phyloP scores from a whole-genome alignment of 225 moss, liverwort and hornwort species.

The Lunularia cruciata region DNA sequence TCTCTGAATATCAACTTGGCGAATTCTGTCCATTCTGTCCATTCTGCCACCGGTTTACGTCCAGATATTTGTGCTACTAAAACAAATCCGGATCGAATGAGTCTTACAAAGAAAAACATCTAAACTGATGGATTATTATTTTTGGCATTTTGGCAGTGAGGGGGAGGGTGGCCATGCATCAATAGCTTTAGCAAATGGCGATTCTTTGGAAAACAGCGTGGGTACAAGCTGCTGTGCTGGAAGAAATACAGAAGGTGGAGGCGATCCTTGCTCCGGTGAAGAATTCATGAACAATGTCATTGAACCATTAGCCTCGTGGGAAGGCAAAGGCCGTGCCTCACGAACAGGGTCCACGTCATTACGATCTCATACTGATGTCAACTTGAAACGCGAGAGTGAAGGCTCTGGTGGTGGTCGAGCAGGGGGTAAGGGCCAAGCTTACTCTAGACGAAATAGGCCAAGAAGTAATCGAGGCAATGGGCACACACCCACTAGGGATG shows the following conservation, averaged over 20 bases:
- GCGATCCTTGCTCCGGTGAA: conserved; percentile 30
- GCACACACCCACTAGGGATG: conserved; percentile 46
- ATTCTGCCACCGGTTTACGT: neutral
- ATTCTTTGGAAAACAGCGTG: conserved; percentile 41
- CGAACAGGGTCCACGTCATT: conserved; percentile 26
- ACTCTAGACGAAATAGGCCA: conserved; percentile 57
- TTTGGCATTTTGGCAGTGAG: conserved; percentile 50
- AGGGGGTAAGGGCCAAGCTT: conserved; percentile 47
- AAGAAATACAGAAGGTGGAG: conserved; percentile 33
- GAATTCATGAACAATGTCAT: conserved; percentile 30
- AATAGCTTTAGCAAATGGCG: conserved; percentile 43
- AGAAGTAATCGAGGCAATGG: conserved; percentile 68
- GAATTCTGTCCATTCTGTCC: neutral
- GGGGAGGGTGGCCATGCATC: conserved; percentile 47
- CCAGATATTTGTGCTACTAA: neutral
- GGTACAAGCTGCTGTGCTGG: conserved; percentile 33
- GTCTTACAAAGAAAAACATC: no score
- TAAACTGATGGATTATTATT: no score
- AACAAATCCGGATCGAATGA: neutral
- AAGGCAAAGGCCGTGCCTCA: conserved; percentile 42
- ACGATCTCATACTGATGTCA: conserved; percentile 32
- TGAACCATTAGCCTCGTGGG: conserved; percentile 38
- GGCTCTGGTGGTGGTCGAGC: conserved; percentile 35
- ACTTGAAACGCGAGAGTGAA: conserved; percentile 51
- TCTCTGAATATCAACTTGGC: no score